phyloP scores from a whole-genome alignment of 1,139 yeast genomes.

The Spathaspora sp. region DNA sequence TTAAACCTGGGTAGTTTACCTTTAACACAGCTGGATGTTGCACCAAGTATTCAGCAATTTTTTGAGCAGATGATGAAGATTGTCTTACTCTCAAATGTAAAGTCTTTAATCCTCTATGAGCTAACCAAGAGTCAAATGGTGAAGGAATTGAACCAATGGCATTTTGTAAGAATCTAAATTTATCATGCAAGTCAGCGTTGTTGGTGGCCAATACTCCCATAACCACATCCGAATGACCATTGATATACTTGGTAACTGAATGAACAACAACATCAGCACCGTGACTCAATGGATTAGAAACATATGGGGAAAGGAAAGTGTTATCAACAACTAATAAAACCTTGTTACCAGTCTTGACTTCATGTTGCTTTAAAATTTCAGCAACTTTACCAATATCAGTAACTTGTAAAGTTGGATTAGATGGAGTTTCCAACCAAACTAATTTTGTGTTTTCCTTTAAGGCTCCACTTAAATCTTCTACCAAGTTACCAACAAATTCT shows the following conservation, averaged over 20 bases:
- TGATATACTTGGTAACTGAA: constrained; percentile 87
- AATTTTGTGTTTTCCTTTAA: constrained; percentile 64
- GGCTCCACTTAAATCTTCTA: constrained; percentile 54
- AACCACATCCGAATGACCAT: constrained; percentile 91
- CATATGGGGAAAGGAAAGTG: constrained; percentile 91
- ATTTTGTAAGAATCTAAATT: constrained; percentile 75
- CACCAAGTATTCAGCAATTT: constrained; percentile 67
- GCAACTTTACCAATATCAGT: constrained; percentile 70
- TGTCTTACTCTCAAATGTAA: constrained; percentile 77
- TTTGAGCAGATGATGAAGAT: constrained; percentile 64
- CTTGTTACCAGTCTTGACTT: constrained; percentile 45
- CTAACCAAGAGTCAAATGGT: constrained; percentile 89
- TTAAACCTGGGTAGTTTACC: constrained; percentile 83
- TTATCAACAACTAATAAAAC: constrained; percentile 81
- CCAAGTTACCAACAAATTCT: constrained; percentile 66
- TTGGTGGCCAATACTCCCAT: constrained; percentile 82
- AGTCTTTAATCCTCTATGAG: constrained; percentile 90
- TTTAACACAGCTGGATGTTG: constrained; percentile 52
- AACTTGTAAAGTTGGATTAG: constrained; percentile 80
- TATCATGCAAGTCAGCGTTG: constrained; percentile 58
- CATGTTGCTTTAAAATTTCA: constrained; percentile 46
- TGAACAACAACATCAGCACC: constrained; percentile 90
- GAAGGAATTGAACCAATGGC: constrained; percentile 90
- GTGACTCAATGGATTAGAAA: constrained; percentile 76
- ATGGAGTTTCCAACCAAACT: constrained; percentile 90